Conservation (phyloP, 2,329 filamentous ascomycete species). For the Trichoderma breve region DNA sequence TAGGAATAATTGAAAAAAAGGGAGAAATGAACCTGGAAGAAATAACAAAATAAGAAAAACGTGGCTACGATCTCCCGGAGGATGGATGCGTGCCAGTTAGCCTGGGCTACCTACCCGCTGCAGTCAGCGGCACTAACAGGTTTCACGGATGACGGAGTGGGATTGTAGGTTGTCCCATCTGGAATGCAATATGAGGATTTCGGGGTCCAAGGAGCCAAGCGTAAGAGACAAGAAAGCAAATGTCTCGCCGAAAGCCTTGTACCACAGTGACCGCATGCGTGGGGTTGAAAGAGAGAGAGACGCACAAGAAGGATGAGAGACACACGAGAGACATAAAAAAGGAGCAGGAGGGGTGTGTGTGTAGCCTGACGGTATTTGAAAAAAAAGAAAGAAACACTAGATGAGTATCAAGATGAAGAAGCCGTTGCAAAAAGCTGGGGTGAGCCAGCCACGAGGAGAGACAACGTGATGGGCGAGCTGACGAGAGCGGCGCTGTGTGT, state of each 20-base stretch:
- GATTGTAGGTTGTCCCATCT: neutral
- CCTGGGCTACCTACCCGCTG: neutral
- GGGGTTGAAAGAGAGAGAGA: neutral
- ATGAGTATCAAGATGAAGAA: neutral
- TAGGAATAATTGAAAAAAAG: neutral
- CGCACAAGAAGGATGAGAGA: neutral
- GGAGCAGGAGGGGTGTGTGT: neutral
- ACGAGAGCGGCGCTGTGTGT: neutral
- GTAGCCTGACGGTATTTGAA: neutral
- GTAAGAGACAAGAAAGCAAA: neutral
- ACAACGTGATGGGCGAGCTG: constrained; percentile 6
- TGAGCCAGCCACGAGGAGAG: constrained; percentile 11
- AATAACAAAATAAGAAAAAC: neutral
- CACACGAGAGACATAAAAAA: neutral
- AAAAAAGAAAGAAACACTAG: neutral
- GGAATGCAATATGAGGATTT: constrained; percentile 10
- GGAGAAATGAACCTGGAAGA: neutral
- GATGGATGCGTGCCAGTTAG: neutral
- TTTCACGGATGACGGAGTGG: neutral
- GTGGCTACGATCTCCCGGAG: neutral
- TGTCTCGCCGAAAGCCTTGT: constrained; percentile 12
- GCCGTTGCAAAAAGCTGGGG: neutral
- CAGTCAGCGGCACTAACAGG: neutral
- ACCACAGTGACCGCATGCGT: neutral
- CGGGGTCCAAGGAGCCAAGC: neutral